Evolutionary conservation across 768 basidiomycete species (phyloP).

Genomic region (Tricholoma saponaceum): DNA sequence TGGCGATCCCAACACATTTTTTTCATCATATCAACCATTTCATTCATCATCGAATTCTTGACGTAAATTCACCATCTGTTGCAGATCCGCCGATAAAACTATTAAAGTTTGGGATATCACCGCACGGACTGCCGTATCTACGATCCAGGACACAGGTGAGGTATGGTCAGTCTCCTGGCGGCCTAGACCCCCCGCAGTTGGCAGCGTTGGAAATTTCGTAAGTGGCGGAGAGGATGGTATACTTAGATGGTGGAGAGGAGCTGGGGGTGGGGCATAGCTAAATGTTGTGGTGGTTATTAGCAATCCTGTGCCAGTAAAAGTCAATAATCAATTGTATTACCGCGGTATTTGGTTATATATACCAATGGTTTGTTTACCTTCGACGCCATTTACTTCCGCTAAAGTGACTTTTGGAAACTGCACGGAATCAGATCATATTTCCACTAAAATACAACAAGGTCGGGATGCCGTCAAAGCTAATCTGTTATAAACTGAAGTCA

Average conservation of each 20-base stretch:
- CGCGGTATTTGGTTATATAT: slow-evolving; percentile 13
- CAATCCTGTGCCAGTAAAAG: too few relatives aligned
- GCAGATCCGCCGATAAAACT: slow-evolving; percentile 79
- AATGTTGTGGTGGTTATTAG: too few relatives aligned
- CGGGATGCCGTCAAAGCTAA: not conserved
- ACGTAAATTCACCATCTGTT: not conserved
- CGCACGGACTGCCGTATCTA: slow-evolving; percentile 70
- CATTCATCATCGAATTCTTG: not conserved
- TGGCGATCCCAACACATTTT: slow-evolving; percentile 11
- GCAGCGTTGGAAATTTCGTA: slow-evolving; percentile 63
- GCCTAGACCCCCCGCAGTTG: slow-evolving; percentile 52
- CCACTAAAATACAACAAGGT: too few relatives aligned
- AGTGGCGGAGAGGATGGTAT: slow-evolving; percentile 73
- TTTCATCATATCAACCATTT: not conserved
- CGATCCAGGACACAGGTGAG: slow-evolving; percentile 73
- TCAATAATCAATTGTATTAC: too few relatives aligned
- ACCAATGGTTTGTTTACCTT: slow-evolving; percentile 18
- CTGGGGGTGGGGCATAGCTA: slow-evolving; percentile 33
- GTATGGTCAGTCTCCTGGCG: slow-evolving; percentile 86
- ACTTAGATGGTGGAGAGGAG: slow-evolving; percentile 76
- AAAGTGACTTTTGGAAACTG: slow-evolving; percentile 1
- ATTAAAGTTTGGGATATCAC: slow-evolving; percentile 87
- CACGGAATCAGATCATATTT: not conserved
- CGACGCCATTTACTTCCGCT: slow-evolving; percentile 31
- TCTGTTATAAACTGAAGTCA: not conserved